Conservation (phyloP, 306 rosid genomes). For the Cucumis melo region DNA sequence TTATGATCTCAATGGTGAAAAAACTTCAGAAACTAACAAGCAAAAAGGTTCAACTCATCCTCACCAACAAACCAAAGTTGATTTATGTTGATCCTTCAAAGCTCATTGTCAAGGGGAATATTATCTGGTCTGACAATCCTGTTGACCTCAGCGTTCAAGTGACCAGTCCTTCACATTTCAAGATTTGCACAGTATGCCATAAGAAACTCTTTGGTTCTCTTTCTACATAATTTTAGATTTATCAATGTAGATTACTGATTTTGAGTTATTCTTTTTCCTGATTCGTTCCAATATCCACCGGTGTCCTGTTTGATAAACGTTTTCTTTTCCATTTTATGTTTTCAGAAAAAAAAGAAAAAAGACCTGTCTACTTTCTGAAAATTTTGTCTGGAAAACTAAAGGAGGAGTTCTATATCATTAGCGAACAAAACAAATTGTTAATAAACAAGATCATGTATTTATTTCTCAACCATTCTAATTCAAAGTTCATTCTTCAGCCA, state of each 20-base stretch:
- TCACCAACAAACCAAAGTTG: constrained; percentile 91
- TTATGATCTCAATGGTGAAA: constrained; percentile 97
- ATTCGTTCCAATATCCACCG: not conserved
- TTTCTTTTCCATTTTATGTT: too few species aligned
- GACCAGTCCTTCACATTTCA: constrained; percentile 63
- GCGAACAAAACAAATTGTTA: not conserved
- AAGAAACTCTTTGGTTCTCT: not conserved
- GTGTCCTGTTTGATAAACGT: not conserved
- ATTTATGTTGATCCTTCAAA: constrained; percentile 93
- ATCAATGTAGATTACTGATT: not conserved
- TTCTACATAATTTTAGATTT: not conserved
- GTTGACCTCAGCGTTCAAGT: constrained; percentile 89
- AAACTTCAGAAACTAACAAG: constrained; percentile 73
- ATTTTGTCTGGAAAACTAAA: too few species aligned
- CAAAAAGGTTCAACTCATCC: constrained; percentile 98
- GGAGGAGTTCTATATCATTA: too few species aligned
- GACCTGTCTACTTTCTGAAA: too few species aligned
- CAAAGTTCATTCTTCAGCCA: constrained; percentile 43
- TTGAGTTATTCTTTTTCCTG: not conserved
- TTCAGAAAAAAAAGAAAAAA: too few species aligned
- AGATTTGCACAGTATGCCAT: constrained; percentile 73
- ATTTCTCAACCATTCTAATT: constrained; percentile 5
- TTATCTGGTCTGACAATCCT: constrained; percentile 90
- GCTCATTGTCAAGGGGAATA: constrained; percentile 73
- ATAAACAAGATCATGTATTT: not conserved